Evolutionary conservation across 2,329 filamentous ascomycete genomes (phyloP).

Genomic region (Dendrostoma leiphaemia): DNA sequence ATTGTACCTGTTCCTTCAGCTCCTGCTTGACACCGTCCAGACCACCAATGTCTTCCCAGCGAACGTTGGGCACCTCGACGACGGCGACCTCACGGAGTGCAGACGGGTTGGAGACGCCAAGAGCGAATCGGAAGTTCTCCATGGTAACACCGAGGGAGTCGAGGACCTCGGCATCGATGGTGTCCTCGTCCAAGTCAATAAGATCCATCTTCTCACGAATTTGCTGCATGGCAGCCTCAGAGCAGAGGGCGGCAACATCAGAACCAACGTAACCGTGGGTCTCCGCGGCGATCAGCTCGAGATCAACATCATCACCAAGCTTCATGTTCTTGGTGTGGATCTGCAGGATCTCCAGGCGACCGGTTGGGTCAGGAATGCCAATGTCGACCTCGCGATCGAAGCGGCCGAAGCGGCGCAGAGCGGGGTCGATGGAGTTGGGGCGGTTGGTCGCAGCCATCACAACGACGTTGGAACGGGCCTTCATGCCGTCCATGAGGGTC

Average conservation of each 20-base stretch:
- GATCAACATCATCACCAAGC: constrained; percentile 91
- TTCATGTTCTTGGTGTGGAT: constrained; percentile 99
- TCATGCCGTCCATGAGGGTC: constrained; percentile 99
- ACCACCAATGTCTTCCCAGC: constrained; percentile 99
- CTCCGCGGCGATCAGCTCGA: constrained; percentile 94
- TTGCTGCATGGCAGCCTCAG: constrained; percentile 99
- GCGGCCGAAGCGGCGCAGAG: constrained; percentile 94
- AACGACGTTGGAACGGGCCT: constrained; percentile 96
- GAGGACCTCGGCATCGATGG: constrained; percentile 96
- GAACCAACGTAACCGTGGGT: constrained; percentile 99
- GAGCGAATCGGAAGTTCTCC: constrained; percentile 99
- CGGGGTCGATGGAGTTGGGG: constrained; percentile 97
- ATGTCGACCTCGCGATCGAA: constrained; percentile 99
- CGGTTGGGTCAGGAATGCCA: constrained; percentile 94
- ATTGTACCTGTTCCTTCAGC: constrained; percentile 97
- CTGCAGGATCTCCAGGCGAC: constrained; percentile 96
- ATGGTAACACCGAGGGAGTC: constrained; percentile 98
- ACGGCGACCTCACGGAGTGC: constrained; percentile 98
- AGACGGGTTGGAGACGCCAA: constrained; percentile 97
- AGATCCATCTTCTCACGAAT: constrained; percentile 99
- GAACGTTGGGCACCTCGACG: constrained; percentile 97
- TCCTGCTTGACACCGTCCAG: constrained; percentile 98
- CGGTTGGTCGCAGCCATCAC: constrained; percentile 99
- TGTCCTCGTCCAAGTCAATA: constrained; percentile 98
- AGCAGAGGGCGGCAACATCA: constrained; percentile 96